Base-by-base conservation (phyloP, 805 yeast genomes). In the Kuraishia borneana region DNA sequence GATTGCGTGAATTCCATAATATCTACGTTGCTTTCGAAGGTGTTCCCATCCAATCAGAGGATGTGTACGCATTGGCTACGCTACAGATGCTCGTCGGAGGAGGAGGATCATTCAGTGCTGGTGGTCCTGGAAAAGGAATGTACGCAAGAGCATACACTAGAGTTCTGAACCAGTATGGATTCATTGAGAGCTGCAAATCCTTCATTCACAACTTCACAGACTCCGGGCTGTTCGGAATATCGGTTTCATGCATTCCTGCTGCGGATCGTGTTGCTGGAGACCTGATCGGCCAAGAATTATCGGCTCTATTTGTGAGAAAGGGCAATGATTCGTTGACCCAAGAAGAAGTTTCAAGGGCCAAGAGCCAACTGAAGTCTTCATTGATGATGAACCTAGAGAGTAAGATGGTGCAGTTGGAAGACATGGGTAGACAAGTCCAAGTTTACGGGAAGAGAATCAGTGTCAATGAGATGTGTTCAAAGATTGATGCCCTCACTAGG, bases 101-200 rank as follows among this genome's bases (percentile, higher is more conserved):
- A 25, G 98, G 97, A 37, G 94, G 96, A 4, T 87, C 97, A 2
- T 92, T 92, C 51, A 79, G 94, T 14, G 97, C 98, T 7, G 98
- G 98, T 43, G 98, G 98, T 0, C 98, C 98, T 13, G 98, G 98
- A 35, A 92, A 92, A 57, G 98, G 98, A 3, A 88, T 92, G 97
- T 92, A 87, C 54, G 84, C 96, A 3, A 70, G 97, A 39, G 71
- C 94, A 18, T 92, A 87, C 61, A 84, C 95, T 0, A 75, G 87
- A 45, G 95, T 92, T 2, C 65, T 92, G 51, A 89, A 89, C 58
- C 92, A 81, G 53, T 83, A 82, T 52, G 94, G 94, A 26, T 88
- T 81, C 53, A 76, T 92, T 34, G 98, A 92, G 51, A 79, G 82
- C 47, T 85, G 95, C 54, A 65, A 76, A 47, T 73, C 94, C 6